Base-by-base conservation (phyloP, 768 basidiomycete species). In the Boletus edulis region DNA sequence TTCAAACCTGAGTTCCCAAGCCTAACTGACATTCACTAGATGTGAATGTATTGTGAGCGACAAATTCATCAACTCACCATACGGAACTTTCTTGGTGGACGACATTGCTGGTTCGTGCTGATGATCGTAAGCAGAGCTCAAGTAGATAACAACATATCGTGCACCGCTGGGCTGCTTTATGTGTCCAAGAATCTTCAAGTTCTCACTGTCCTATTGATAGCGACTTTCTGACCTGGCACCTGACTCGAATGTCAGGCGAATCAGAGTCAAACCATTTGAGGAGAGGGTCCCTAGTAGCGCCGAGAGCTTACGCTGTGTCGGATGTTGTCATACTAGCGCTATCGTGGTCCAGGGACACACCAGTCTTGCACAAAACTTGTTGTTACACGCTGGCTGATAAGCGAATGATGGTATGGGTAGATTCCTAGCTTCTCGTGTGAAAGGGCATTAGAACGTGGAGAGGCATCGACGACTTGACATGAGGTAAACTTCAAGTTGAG, bases 1-100 rank as follows among this genome's bases (percentile, higher is more conserved):
- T 82, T 76, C 27, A 78, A 61, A 14, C 81, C 81, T 0, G 76
- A 78, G 37, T 72, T 73, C 18, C 81, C 81, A 18, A 77, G 72
- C 44, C 75, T 73, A 17, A 70, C 76, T 78, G 50, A 44, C 38
- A 38, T 52, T 22, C 44, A 13, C 13, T 4, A 2, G 43, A 47
- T 41, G 45, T 56, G 7, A 39, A 52, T 10, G 11, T n/a, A 11
- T 20, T 37, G 24, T 27, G 13, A 47, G 13, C 45, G 17, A 17
- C 29, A 5, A 5, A 34, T 8, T 29, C 24, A 7, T 35, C 38
- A 17, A 52, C 70, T 63, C 57, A 74, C 73, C 71, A 42, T 72
- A 74, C 4, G 70, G 68, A 47, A 72, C 40, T 31, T 62, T 71
- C 61, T 51, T 71, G 3, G 49, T 29, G 51, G 46, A 54, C 10